Percentiles rank a stretch among this genome's conserved stretches.
These are phyloP conservation scores for Singerocomus inundabilis DNA, from an alignment of 1,284 basidiomycete species.

Conservation along the genomic window DNA sequence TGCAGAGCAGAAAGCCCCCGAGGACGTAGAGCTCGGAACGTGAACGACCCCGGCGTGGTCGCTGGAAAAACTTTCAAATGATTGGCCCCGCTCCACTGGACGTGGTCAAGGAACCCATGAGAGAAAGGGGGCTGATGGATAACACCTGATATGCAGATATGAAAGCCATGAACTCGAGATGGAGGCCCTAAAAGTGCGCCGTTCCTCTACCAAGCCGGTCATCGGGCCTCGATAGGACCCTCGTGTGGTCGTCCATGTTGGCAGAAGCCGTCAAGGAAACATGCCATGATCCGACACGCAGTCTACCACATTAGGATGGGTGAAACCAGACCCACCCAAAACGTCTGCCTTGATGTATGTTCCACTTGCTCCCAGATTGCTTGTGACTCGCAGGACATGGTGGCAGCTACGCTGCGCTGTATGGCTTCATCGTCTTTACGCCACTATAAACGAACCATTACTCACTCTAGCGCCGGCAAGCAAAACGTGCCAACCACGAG, in stretches of 20 bases:
- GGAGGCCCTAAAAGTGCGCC: not conserved
- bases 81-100: not conserved
- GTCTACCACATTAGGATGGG: not conserved
- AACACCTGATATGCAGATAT: constrained; percentile 21
- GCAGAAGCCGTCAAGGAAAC: not conserved
- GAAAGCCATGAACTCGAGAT: constrained; percentile 5
- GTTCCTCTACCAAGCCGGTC: not conserved
- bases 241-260: constrained; percentile 4
- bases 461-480: constrained; percentile 29
- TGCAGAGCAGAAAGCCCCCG: too few species aligned
- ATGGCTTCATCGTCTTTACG: constrained; percentile 18
- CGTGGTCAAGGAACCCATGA: not conserved
- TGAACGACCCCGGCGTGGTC: not conserved
- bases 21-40: too few species aligned
- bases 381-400: not conserved
- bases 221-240: constrained; percentile 5
- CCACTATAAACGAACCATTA: constrained; percentile 28
- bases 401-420: constrained; percentile 1
- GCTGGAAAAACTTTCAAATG: not conserved
- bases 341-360: not conserved
- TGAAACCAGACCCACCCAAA: not conserved
- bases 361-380: not conserved
- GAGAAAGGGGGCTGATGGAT: not conserved
- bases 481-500: constrained; percentile 36
- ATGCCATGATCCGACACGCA: not conserved